Evolutionary conservation across 345 rosid genomes (phyloP).

Genomic region (Nephelium lappaceum): DNA sequence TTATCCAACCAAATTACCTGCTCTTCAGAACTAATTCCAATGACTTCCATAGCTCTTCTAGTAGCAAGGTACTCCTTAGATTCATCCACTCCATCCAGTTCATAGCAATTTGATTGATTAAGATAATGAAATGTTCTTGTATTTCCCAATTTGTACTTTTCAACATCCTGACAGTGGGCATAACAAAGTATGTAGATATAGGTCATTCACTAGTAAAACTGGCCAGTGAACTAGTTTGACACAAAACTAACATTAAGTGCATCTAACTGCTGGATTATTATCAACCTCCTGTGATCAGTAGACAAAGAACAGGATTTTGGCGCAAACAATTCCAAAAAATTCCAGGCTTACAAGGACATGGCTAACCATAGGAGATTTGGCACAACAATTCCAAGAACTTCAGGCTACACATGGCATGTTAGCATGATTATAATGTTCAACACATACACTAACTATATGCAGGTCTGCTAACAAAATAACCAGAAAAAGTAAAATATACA

Average conservation of each 20-base stretch:
- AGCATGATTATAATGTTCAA: neutral
- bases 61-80: slow-evolving; percentile 77
- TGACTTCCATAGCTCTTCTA: slow-evolving; percentile 92
- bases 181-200: slow-evolving; percentile 3
- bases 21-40: slow-evolving; percentile 76
- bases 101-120: slow-evolving; percentile 85
- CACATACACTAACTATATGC: neutral
- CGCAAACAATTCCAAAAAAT: neutral
- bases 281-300: neutral
- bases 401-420: neutral
- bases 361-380: neutral
- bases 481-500: neutral
- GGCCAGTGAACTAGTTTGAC: neutral
- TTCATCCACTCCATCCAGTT: slow-evolving; percentile 81
- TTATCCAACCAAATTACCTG: slow-evolving; percentile 60
- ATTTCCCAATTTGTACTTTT: slow-evolving; percentile 77
- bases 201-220: neutral
- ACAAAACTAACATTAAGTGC: neutral
- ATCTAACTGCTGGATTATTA: slow-evolving; percentile 4
- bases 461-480: neutral
- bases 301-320: neutral
- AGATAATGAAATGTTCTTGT: slow-evolving; percentile 88
- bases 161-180: slow-evolving; percentile 57
- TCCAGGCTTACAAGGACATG: neutral
- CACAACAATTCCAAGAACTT: neutral